Evolutionary conservation across 768 basidiomycete species (phyloP), one percentile per base, ranked within the genome.

Genomic region (Glaciozyma martinii): DNA sequence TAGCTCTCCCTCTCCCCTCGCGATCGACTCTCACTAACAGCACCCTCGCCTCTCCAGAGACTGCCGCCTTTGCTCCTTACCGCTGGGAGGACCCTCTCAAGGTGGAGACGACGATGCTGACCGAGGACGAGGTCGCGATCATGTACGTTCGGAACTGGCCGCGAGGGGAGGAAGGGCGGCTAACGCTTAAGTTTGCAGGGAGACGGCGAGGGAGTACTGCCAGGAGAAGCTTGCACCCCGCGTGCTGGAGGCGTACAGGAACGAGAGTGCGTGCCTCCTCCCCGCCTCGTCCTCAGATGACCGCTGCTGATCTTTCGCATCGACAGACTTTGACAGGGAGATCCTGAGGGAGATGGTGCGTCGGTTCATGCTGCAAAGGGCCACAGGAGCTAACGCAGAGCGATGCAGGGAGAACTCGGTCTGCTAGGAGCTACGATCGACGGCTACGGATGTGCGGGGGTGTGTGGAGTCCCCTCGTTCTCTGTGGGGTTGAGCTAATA

Each of bases 381-480:
- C 27, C 7, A 3, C 12, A 54, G 13, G 16, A 54, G 53, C 32
- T 46, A 43, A 43, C 27, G n/a, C n/a, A 13, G 9, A 16, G 13
- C 18, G 15, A 16, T 47, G 29, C 32, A 66, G 65, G 94, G 94
- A 7, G 83, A 85, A 66, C 80, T 97, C 5, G 94, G 94, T 3
- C 78, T 97, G 19, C 80, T 98, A 2, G 94, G 94, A 0, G 86
- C 93, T 3, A 98, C 93, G 0, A 97, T 97, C 68, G 76, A 86
- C 64, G 93, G 90, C 1, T 95, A 95, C 69, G 91, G 89, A 29
- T 98, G 94, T 73, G 93, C 94, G 0, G 93, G 94, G 16, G 58
- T 59, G 32, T 47, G 58, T 29, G 46, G 46, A 21, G 46, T 40
- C 18, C 12, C 1, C 55, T 37, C 55, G 5, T 40, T 3, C n/a